phyloP scores from a whole-genome alignment of 345 rosid genomes.

The Turnera subulata region DNA sequence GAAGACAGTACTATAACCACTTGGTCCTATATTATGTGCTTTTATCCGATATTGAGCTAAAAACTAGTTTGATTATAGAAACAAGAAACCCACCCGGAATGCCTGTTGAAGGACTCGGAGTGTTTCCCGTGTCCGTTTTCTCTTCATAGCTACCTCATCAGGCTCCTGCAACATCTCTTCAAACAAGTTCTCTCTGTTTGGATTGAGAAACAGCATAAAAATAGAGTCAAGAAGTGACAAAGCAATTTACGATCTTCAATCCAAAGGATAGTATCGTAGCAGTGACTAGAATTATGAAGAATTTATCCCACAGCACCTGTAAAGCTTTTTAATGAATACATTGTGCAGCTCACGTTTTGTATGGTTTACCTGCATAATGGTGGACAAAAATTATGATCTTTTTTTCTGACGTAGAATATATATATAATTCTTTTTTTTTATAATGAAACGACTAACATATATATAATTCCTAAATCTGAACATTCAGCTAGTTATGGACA shows the following conservation, averaged over 20 bases:
- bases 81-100: conserved; percentile 54
- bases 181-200: conserved; percentile 82
- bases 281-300: not conserved
- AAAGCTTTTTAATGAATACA: conserved; percentile 89
- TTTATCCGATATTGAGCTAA: no score
- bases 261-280: no score
- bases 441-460: no score
- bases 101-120: conserved; percentile 93
- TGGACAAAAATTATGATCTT: no score
- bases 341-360: conserved; percentile 97
- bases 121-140: conserved; percentile 82
- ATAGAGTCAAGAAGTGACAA: no score
- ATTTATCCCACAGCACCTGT: conserved; percentile 54
- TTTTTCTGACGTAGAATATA: no score
- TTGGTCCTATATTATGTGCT: no score
- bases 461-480: no score
- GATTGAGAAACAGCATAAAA: not conserved
- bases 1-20: no score
- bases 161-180: conserved; percentile 99
- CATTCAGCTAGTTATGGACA: no score
- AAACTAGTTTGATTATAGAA: not conserved
- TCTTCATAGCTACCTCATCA: conserved; percentile 73
- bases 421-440: no score
- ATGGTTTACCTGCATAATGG: conserved; percentile 70
- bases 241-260: no score